Evolutionary conservation across 2,329 filamentous ascomycete species (phyloP).

Genomic region (Diaporthe caulivora): DNA sequence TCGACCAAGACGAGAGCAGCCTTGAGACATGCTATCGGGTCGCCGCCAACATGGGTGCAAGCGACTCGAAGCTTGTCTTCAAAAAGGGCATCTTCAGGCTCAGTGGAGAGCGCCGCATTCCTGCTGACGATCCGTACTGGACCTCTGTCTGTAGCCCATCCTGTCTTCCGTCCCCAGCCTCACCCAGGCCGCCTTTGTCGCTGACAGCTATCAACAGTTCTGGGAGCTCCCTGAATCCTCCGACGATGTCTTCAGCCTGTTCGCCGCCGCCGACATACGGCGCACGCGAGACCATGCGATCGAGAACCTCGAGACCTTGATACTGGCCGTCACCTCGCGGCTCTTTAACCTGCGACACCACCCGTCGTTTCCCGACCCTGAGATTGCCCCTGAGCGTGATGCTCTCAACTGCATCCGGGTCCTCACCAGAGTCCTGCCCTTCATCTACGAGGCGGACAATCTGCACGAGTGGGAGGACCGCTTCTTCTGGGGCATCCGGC

Average conservation of each 20-base stretch:
- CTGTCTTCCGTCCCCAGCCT: not conserved
- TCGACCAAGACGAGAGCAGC: constrained; percentile 24
- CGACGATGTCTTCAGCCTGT: constrained; percentile 97
- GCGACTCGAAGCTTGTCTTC: constrained; percentile 98
- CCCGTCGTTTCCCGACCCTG: constrained; percentile 88
- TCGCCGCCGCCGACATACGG: constrained; percentile 89
- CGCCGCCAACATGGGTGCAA: constrained; percentile 82
- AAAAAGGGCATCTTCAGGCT: constrained; percentile 98
- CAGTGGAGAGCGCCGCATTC: constrained; percentile 90
- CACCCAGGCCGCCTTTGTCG: not conserved
- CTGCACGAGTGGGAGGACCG: constrained; percentile 88
- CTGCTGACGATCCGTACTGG: constrained; percentile 93
- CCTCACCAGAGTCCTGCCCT: constrained; percentile 89
- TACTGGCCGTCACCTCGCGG: constrained; percentile 85
- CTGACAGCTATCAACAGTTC: constrained; percentile 69
- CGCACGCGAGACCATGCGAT: constrained; percentile 87
- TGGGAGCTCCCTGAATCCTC: constrained; percentile 97
- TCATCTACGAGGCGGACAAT: constrained; percentile 89
- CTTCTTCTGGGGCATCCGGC: constrained; percentile 89
- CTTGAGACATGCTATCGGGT: constrained; percentile 40
- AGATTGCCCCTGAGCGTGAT: constrained; percentile 86
- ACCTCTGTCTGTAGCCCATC: constrained; percentile 74
- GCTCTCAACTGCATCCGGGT: constrained; percentile 96
- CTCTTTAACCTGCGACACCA: constrained; percentile 87
- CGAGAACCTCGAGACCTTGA: constrained; percentile 89